Base-by-base conservation (phyloP, 768 basidiomycete species). In the Mycena rebaudengoi region DNA sequence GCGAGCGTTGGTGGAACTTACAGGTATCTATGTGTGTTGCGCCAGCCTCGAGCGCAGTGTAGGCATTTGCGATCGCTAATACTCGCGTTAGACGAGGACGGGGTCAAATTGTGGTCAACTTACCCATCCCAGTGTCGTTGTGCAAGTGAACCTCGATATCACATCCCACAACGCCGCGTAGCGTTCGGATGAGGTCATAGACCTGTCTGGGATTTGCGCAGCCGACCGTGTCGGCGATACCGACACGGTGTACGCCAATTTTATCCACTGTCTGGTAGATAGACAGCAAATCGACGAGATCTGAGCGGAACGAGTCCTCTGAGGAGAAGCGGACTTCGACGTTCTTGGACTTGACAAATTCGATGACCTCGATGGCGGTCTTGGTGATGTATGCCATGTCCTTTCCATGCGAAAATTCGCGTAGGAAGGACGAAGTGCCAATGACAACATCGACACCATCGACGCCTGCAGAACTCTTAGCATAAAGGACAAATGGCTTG, bases 371-470 rank as follows among this genome's bases (percentile, higher is more conserved):
- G 71, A 98, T 95, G 63, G 97, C 97, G 37, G 95, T 92, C 82
- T 96, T 98, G 84, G 97, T 97, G 83, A 99, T 99, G 82, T 98
- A 99, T 45, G 94, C 82, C 95, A 99, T 99, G 78, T 99, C 98
- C 88, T 99, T 99, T 74, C 98, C 98, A 77, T 99, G 98, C 26
- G 97, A 98, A 87, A 99, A 98, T 82, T 99, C 96, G 71, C 97
- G 91, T 50, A 99, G 90, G 91, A 98, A 99, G 40, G 96, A 98
- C 11, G 96, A 98, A 10, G 98, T 99, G 33, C 98, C 97, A 67
- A 99, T 99, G 78, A 99, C 98, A 69, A 99, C 95, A 77, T 99
- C 97, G 65, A 98, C 98, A 76, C 98, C 98, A 74, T 99, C 96
- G 43, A 99, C 97, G 75, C 96, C 95, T 95, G 70, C 33, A 64